These are phyloP conservation scores for Penicillium lividum DNA, from an alignment of 495 filamentous ascomycete species.

Conservation along the genomic window DNA sequence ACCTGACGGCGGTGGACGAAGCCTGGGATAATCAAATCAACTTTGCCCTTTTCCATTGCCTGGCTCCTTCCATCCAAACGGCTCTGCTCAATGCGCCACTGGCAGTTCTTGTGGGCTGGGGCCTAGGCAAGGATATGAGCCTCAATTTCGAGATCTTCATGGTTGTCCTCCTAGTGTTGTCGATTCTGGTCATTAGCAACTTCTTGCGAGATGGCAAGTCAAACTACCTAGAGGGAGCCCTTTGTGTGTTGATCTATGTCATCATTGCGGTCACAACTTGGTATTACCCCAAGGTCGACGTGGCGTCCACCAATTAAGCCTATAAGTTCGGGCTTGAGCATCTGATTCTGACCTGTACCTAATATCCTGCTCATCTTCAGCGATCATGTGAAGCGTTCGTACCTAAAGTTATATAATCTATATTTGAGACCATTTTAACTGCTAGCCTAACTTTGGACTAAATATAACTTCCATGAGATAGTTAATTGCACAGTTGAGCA, in stretches of 20 bases:
- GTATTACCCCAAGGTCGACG: constrained; percentile 47
- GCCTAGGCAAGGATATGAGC: constrained; percentile 67
- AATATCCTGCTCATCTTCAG: neutral
- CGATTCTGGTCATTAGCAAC: constrained; percentile 83
- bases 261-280: constrained; percentile 56
- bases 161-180: constrained; percentile 79
- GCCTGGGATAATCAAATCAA: constrained; percentile 72
- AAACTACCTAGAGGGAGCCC: constrained; percentile 76
- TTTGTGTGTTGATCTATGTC: constrained; percentile 65
- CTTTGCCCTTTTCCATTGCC: constrained; percentile 86
- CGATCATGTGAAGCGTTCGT: constrained; percentile 2
- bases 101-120: constrained; percentile 83
- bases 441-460: neutral
- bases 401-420: neutral
- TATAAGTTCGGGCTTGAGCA: constrained; percentile 5
- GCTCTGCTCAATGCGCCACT: constrained; percentile 86
- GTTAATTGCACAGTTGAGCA: neutral
- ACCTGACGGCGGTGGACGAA: constrained; percentile 87
- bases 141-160: constrained; percentile 89
- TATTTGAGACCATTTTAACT: neutral
- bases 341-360: neutral
- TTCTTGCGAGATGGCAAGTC: constrained; percentile 77
- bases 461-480: neutral
- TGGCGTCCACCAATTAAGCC: constrained; percentile 26
- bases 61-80: constrained; percentile 87